Base-by-base conservation (phyloP, 2,329 filamentous ascomycete genomes). In the Gyromitra esculenta region DNA sequence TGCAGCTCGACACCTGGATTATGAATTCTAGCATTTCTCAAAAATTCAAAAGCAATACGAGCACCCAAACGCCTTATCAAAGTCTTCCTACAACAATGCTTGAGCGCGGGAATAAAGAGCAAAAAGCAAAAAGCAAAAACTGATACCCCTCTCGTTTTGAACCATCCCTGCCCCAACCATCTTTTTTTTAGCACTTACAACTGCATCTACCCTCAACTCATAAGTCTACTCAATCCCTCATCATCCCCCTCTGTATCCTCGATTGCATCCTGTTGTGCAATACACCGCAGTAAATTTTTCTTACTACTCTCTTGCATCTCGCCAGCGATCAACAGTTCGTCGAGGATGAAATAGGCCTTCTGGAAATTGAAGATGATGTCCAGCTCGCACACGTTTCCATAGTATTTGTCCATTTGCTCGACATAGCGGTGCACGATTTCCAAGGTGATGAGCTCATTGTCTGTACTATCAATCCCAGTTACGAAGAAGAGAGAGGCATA, bases 361-460 rank as follows among this genome's bases (percentile, higher is more conserved):
- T 97, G 97, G 84, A 99, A 99, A 84, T 97, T 98, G 89, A 99
- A 99, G 84, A 99, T 99, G 85, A 98, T 97, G 84, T 98, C 94
- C 80, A 99, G 89, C 86, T 99, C 96, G 90, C 96, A 99, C 77
- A 99, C 96, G 84, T 99, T 99, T 84, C 96, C 96, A 85, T 98
- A 99, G 87, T 99, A 99, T 85, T 99, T 99, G 88, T 99, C 96
- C 96, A 99, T 99, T 86, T 99, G 96, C 85, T 99, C 96, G 83
- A 99, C 96, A 84, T 99, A 99, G 85, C 96, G 93, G 85, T 99
- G 96, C 82, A 99, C 96, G 83, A 99, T 94, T 85, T 99, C 96
- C 83, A 99, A 92, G 37, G 93, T 97, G 84, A 98, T 97, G 83
- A 99, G 87, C 84, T 99, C 96, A 85, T 99, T 99, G 85, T 99